Conservation (phyloP, 2,329 filamentous ascomycete genomes). For the Colletotrichum theobromicola region DNA sequence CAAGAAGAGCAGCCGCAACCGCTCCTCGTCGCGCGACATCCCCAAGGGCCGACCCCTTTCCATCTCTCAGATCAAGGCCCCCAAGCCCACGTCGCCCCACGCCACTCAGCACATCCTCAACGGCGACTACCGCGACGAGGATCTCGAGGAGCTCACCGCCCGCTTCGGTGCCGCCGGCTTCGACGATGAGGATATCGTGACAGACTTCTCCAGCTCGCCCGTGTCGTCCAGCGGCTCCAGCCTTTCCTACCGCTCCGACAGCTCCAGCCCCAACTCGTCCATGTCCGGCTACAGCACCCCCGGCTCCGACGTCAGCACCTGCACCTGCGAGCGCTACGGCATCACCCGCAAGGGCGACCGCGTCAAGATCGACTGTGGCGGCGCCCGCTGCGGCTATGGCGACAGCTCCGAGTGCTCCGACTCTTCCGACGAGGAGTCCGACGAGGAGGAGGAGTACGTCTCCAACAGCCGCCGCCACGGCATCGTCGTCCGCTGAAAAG, state of each 20-base stretch:
- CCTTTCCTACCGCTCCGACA: slow-evolving; percentile 75
- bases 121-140: slow-evolving; percentile 75
- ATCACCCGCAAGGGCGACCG: slow-evolving; percentile 93
- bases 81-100: slow-evolving; percentile 87
- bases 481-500: slow-evolving; percentile 56
- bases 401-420: slow-evolving; percentile 71
- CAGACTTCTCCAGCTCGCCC: slow-evolving; percentile 61
- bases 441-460: slow-evolving; percentile 48
- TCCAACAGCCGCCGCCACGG: slow-evolving; percentile 67
- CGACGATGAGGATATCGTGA: slow-evolving; percentile 61
- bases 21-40: slow-evolving; percentile 65
- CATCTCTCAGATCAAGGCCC: slow-evolving; percentile 86
- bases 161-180: slow-evolving; percentile 71
- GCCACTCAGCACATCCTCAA: slow-evolving; percentile 88
- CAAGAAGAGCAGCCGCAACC: slow-evolving; percentile 48
- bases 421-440: slow-evolving; percentile 58
- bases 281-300: slow-evolving; percentile 82
- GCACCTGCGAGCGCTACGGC: slow-evolving; percentile 95
- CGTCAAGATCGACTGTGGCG: slow-evolving; percentile 95
- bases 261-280: slow-evolving; percentile 74
- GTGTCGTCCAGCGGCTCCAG: slow-evolving; percentile 74
- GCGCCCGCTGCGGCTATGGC: slow-evolving; percentile 84
- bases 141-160: slow-evolving; percentile 79
- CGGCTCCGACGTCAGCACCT: slow-evolving; percentile 76
- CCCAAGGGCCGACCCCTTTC: slow-evolving; percentile 89